Conservation (phyloP, 2,329 filamentous ascomycete species). For the Colletotrichum neosansevieriae region DNA sequence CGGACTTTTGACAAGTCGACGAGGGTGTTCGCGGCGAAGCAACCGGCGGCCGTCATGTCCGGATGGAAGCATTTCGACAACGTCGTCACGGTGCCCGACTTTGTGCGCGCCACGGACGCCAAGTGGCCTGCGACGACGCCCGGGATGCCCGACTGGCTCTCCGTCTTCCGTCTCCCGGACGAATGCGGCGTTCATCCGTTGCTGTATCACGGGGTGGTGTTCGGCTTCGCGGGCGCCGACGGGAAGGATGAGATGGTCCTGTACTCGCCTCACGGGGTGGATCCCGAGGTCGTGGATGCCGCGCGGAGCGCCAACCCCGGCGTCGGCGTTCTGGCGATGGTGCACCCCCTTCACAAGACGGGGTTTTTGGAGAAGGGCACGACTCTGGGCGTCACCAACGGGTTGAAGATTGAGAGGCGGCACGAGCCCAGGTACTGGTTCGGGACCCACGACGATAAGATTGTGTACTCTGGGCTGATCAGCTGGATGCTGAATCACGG, state of each 20-base stretch:
- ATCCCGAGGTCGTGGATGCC: background rate
- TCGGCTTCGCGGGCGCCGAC: background rate
- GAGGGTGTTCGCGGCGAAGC: background rate
- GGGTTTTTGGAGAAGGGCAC: background rate
- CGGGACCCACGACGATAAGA: constrained; percentile 19
- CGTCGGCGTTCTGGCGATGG: background rate
- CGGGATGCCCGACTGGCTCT: background rate
- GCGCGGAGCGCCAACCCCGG: background rate
- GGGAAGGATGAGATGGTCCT: background rate
- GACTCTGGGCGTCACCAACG: background rate
- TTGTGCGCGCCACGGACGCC: background rate
- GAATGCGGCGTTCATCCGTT: background rate
- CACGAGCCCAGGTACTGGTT: constrained; percentile 14
- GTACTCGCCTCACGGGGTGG: background rate
- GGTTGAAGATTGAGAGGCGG: constrained; percentile 2
- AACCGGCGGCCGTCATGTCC: background rate
- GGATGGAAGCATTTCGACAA: background rate
- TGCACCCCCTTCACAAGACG: constrained; percentile 5
- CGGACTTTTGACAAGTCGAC: background rate
- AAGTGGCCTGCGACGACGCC: background rate
- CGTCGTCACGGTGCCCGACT: background rate
- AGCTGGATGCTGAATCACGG: background rate
- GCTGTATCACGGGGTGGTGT: background rate
- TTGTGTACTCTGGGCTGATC: constrained; percentile 11
- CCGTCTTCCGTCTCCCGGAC: constrained; percentile 4